Evolutionary conservation across 1,139 yeast species (phyloP).

Genomic region (Candida sp.): DNA sequence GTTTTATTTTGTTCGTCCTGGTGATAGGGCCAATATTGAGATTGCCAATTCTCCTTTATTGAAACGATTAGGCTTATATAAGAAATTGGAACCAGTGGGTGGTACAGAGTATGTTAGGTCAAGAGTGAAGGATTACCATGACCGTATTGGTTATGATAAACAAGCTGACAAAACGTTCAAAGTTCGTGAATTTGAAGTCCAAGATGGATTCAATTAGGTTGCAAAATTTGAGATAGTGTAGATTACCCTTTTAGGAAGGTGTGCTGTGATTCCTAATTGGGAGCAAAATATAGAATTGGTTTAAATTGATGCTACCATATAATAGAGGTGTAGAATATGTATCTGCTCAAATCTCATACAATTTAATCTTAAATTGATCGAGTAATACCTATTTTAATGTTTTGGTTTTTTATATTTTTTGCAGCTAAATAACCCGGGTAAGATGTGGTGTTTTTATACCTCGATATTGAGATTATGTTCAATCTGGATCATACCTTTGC

Average conservation of each 20-base stretch:
- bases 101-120: conserved; percentile 29
- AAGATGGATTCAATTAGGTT: conserved; percentile 19
- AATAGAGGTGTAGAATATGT: background rate
- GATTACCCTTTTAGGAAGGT: conserved; percentile 1
- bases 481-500: too few species aligned
- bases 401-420: background rate
- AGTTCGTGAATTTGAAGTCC: conserved; percentile 23
- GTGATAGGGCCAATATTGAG: conserved; percentile 22
- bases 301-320: background rate
- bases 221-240: background rate
- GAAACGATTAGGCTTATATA: conserved; percentile 23
- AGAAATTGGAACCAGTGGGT: conserved; percentile 16
- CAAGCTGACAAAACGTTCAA: conserved; percentile 20
- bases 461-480: too few species aligned
- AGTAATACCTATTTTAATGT: background rate
- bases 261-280: background rate
- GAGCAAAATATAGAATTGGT: background rate
- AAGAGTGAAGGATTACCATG: conserved; percentile 25
- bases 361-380: background rate
- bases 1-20: conserved; percentile 32
- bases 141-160: conserved; percentile 17
- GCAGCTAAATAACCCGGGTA: background rate
- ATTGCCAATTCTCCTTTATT: conserved; percentile 29
- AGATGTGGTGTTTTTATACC: background rate
- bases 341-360: background rate